Percentiles rank a stretch among this genome's conserved stretches.
Conservation (phyloP, 176 grass and related monocot genomes). For the Carex cristatella region DNA sequence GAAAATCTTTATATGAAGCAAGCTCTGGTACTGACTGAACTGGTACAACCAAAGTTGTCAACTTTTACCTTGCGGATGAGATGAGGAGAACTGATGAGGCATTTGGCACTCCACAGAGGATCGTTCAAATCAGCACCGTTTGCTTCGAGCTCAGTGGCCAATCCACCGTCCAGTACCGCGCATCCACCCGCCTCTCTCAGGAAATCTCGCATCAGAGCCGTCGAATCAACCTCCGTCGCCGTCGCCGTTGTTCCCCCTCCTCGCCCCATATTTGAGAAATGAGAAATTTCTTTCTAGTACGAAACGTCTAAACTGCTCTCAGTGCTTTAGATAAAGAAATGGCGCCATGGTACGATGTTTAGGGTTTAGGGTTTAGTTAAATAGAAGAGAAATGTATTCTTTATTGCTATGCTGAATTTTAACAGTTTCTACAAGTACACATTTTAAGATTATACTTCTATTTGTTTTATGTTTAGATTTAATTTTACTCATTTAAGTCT, state of each 20-base stretch:
- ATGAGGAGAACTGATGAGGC: constrained; percentile 69
- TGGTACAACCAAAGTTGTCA: no score
- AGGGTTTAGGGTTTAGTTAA: no score
- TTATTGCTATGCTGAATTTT: no score
- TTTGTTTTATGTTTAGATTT: no score
- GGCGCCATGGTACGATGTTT: not conserved
- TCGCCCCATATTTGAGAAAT: not conserved
- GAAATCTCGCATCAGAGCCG: constrained; percentile 39
- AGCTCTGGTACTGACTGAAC: not conserved
- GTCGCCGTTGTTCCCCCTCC: not conserved
- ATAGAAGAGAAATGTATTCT: no score
- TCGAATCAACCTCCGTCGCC: not conserved
- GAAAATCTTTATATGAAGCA: no score
- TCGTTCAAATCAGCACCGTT: constrained; percentile 90
- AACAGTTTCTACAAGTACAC: no score
- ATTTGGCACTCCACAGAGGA: constrained; percentile 97
- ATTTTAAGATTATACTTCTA: no score
- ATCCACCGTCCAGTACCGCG: constrained; percentile 74
- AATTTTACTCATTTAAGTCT: no score
- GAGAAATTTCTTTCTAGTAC: not conserved
- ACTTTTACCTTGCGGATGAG: constrained; percentile 61
- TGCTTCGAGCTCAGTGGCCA: constrained; percentile 94
- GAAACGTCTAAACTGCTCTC: no score
- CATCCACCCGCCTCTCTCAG: constrained; percentile 39
- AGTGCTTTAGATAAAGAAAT: not conserved